These are phyloP conservation scores for Cyclaneusma minus DNA, from an alignment of 2,329 filamentous ascomycete genomes.

Conservation along the genomic window DNA sequence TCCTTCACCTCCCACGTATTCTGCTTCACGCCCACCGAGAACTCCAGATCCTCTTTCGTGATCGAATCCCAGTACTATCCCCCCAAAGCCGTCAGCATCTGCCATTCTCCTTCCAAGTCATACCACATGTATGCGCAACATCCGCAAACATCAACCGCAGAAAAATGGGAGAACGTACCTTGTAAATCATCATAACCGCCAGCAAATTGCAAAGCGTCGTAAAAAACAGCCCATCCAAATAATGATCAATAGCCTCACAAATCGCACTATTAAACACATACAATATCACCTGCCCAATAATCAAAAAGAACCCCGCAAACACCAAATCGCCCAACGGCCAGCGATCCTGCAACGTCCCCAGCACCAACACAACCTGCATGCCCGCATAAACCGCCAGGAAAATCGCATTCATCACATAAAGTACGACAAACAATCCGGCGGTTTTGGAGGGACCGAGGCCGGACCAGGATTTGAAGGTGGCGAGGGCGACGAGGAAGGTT, in stretches of 20 bases:
- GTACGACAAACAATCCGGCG: slow-evolving; percentile 73
- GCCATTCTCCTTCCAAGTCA: too few species aligned
- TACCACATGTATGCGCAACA: too few species aligned
- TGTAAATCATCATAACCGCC: slow-evolving; percentile 99
- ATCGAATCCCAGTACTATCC: slow-evolving; percentile 95
- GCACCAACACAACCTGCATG: slow-evolving; percentile 78
- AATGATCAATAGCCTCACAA: slow-evolving; percentile 75
- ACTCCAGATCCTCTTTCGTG: slow-evolving; percentile 94
- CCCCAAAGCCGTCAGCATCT: background rate
- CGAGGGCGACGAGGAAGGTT: slow-evolving; percentile 71
- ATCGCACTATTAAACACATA: slow-evolving; percentile 81
- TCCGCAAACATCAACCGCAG: too few species aligned
- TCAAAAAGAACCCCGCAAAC: slow-evolving; percentile 83
- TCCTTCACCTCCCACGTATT: slow-evolving; percentile 99
- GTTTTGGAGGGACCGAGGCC: slow-evolving; percentile 77
- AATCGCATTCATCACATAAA: slow-evolving; percentile 83
- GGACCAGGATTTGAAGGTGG: slow-evolving; percentile 86
- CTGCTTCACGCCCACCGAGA: slow-evolving; percentile 85
- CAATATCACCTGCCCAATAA: slow-evolving; percentile 79
- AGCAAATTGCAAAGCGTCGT: slow-evolving; percentile 87
- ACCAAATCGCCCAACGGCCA: slow-evolving; percentile 89
- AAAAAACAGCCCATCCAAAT: slow-evolving; percentile 88
- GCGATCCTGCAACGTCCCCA: slow-evolving; percentile 80
- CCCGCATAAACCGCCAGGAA: slow-evolving; percentile 73
- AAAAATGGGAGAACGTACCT: slow-evolving; percentile 36